Base-by-base conservation (phyloP, 83 land plant species). In the Diphasiastrum complanatum region DNA sequence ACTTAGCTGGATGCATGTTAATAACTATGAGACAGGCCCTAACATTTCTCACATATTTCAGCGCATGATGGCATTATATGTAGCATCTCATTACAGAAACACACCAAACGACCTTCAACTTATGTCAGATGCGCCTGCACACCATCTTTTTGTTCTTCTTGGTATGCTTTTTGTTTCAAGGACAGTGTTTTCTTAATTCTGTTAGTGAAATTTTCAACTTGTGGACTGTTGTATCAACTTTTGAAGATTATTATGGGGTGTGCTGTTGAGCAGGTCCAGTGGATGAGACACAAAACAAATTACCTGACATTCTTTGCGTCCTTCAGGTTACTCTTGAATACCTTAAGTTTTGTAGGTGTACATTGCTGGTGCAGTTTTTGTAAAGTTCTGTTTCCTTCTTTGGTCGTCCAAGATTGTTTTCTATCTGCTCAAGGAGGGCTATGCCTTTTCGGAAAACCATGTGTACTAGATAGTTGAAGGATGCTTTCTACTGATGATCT, bases 21-120 rank as follows among this genome's bases (percentile, higher is more conserved):
- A 23, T 47, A 51, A 73, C 64, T 69, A 19, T 32, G 56, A 28
- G 16, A 55, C 16, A 20, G 23, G 43, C 14, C 10, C 6, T 65
- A 31, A 32, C 14, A 23, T 60, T 60, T 33, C 48, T 64, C 4
- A 4, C 26, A 41, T 25, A 43, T 43, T 5, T 47, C 87, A 93
- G 99, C 70, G 99, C 47, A 89, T 93, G 99, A 93, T 93, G 92
- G 89, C 99, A 1, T 77, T 93, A 4, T 93, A 83, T 80, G 99
- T 93, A 53, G 79, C 99, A 27, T 93, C 99, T n/a, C 99, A 93
- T 58, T 93, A 93, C 75, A 93, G 89, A 68, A 93, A 93, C 62
- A 83, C 99, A 22, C 99, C 99, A 8, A 93, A 93, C 72, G 99
- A 93, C 62, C 70, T 93, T 48, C 99, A 93, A 68, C 52, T 93